phyloP scores from a whole-genome alignment of 176 grass and related monocot genomes.

The Ensete glaucum region DNA sequence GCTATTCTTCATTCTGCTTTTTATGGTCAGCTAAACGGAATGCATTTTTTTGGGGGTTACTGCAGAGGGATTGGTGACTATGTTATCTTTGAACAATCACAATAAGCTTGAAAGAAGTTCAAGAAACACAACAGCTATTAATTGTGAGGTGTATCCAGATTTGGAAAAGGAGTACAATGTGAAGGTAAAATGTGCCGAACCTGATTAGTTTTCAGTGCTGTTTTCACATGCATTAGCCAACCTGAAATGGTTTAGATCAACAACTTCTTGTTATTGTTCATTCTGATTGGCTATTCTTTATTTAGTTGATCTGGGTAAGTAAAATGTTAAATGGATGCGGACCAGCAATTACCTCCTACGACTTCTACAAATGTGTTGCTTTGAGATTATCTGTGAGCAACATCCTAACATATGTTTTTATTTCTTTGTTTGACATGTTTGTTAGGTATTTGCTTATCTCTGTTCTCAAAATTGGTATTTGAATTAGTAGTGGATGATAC shows the following conservation, averaged over 20 bases:
- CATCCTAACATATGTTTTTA: too few species aligned
- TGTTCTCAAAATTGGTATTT: too few species aligned
- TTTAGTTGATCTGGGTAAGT: too few species aligned
- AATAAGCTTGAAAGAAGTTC: not conserved
- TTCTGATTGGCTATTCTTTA: too few species aligned
- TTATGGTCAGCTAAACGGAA: not conserved
- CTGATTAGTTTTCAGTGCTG: not conserved
- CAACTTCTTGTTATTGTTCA: not conserved
- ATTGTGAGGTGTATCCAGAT: constrained; percentile 3
- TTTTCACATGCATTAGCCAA: not conserved
- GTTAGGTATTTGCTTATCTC: too few species aligned
- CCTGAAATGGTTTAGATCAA: not conserved
- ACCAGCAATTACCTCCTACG: too few species aligned
- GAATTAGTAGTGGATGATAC: too few species aligned
- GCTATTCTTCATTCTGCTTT: not conserved
- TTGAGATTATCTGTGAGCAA: too few species aligned
- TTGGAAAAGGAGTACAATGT: not conserved
- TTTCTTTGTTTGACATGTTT: too few species aligned
- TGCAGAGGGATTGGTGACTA: not conserved
- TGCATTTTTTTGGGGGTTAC: not conserved
- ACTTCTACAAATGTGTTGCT: too few species aligned
- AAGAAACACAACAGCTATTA: not conserved
- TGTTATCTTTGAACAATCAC: not conserved
- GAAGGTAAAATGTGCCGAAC: constrained; percentile 4
- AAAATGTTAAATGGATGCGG: too few species aligned